Percentiles rank a stretch among this genome's conserved stretches.
Conservation (phyloP, 2,329 filamentous ascomycete genomes). For the Mycosphaerelloides madeirae region DNA sequence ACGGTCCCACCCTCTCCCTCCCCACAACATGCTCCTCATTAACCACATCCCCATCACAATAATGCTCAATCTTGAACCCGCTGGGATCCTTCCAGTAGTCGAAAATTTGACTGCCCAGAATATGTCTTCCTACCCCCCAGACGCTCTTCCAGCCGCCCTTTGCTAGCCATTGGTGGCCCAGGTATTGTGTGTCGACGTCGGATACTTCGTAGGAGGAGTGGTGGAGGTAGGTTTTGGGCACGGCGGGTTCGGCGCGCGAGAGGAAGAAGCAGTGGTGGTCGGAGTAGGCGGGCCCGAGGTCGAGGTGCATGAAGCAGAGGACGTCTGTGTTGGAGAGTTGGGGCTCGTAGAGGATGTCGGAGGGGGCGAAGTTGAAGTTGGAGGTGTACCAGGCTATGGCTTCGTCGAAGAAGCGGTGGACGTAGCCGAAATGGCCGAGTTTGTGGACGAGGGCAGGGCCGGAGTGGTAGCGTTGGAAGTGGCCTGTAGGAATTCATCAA, state of each 20-base stretch:
- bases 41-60: conserved; percentile 65
- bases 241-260: conserved; percentile 14
- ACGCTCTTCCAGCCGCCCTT: conserved; percentile 58
- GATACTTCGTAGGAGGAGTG: conserved; percentile 66
- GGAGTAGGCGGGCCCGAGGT: conserved; percentile 35
- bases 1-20: conserved; percentile 6
- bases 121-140: conserved; percentile 67
- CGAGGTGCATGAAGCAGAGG: conserved; percentile 42
- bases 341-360: conserved; percentile 30
- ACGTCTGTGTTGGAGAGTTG: conserved; percentile 28
- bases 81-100: conserved; percentile 57
- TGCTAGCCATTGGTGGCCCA: conserved; percentile 64
- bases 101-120: conserved; percentile 62
- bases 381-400: conserved; percentile 36
- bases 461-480: conserved; percentile 6
- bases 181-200: conserved; percentile 63
- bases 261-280: conserved; percentile 46
- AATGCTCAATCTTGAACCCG: conserved; percentile 51
- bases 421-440: conserved; percentile 40
- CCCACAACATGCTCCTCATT: conserved; percentile 45
- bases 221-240: conserved; percentile 44
- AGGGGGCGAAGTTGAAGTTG: conserved; percentile 41
- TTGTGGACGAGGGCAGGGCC: conserved; percentile 17
- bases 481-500: no score
- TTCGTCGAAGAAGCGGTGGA: conserved; percentile 31